A percentile compares a stretch with the other conserved stretches of the same genome.
Evolutionary conservation across 257 asterid genomes (phyloP).

Genomic region (Nyctanthes arbortristis): DNA sequence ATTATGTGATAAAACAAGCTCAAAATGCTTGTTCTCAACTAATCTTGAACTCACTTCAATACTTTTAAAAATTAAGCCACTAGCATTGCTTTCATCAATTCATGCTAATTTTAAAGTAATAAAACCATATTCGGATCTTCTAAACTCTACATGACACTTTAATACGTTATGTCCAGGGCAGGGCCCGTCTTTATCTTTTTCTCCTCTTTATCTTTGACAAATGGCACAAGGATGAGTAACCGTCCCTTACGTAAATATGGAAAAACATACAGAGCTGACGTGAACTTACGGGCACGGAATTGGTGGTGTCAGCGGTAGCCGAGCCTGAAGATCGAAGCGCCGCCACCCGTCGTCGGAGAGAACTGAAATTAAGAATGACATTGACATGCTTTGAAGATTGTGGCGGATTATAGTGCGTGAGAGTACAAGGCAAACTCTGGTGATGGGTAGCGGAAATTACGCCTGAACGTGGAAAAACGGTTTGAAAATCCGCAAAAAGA

Average conservation of each 20-base stretch:
- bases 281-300: slow-evolving; percentile 59
- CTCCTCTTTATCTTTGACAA: not conserved
- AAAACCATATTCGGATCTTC: too few relatives aligned
- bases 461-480: slow-evolving; percentile 30
- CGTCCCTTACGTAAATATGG: not conserved
- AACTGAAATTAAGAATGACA: slow-evolving; percentile 24
- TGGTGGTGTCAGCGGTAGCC: slow-evolving; percentile 43
- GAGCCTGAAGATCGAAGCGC: slow-evolving; percentile 31
- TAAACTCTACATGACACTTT: too few relatives aligned
- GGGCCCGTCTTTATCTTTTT: too few relatives aligned
- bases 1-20: too few relatives aligned
- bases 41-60: not conserved
- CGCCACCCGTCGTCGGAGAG: slow-evolving; percentile 26
- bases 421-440: slow-evolving; percentile 35
- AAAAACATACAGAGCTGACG: not conserved
- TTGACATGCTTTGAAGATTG: slow-evolving; percentile 18
- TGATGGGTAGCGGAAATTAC: slow-evolving; percentile 29
- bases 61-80: too few relatives aligned
- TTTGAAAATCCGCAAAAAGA: slow-evolving; percentile 24
- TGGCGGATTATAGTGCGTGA: slow-evolving; percentile 20
- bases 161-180: too few relatives aligned
- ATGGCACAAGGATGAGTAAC: too few relatives aligned
- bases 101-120: too few relatives aligned
- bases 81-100: too few relatives aligned
- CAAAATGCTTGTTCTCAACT: not conserved